phyloP scores from a whole-genome alignment of 208 protist species.

The Leishmania aethiopica region DNA sequence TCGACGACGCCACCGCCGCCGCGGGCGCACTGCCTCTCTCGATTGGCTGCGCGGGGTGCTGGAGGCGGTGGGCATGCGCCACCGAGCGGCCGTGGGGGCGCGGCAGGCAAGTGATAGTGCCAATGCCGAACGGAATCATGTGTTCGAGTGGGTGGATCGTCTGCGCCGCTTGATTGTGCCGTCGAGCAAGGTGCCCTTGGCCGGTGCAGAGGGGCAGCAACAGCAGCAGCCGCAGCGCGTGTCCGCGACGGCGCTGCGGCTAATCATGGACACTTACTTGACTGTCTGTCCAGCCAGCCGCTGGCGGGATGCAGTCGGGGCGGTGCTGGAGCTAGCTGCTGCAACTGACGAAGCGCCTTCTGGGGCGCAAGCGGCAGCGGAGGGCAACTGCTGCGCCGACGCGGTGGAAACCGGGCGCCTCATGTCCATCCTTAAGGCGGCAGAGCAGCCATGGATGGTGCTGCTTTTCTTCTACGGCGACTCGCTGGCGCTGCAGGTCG shows the following conservation, averaged over 20 bases:
- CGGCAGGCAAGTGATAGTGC: not conserved
- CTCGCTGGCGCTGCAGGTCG: slow-evolving; percentile 8
- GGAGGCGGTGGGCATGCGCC: slow-evolving; percentile 22
- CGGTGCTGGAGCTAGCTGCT: not conserved
- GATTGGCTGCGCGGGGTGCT: slow-evolving; percentile 32
- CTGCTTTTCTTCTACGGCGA: slow-evolving; percentile 36
- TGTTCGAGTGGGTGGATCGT: slow-evolving; percentile 30
- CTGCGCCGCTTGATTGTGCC: slow-evolving; percentile 11
- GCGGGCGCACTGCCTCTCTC: not conserved
- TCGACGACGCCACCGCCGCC: not conserved
- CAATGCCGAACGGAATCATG: not conserved
- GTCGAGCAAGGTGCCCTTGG: not conserved
- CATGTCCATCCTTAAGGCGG: slow-evolving; percentile 22
- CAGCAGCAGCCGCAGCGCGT: slow-evolving; percentile 9
- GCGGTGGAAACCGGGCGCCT: slow-evolving; percentile 22
- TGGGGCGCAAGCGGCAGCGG: not conserved
- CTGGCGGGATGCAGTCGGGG: slow-evolving; percentile 38
- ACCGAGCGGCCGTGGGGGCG: slow-evolving; percentile 7
- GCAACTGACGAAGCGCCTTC: not conserved
- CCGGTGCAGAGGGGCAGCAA: not conserved
- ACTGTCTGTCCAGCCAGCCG: slow-evolving; percentile 28
- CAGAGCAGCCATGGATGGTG: slow-evolving; percentile 26
- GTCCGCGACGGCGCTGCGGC: slow-evolving; percentile 9
- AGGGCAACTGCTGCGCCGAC: not conserved
- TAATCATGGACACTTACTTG: slow-evolving; percentile 38